These are phyloP conservation scores for Chlorella sp. DNA, from an alignment of 139 green algal species.

Conservation along the genomic window DNA sequence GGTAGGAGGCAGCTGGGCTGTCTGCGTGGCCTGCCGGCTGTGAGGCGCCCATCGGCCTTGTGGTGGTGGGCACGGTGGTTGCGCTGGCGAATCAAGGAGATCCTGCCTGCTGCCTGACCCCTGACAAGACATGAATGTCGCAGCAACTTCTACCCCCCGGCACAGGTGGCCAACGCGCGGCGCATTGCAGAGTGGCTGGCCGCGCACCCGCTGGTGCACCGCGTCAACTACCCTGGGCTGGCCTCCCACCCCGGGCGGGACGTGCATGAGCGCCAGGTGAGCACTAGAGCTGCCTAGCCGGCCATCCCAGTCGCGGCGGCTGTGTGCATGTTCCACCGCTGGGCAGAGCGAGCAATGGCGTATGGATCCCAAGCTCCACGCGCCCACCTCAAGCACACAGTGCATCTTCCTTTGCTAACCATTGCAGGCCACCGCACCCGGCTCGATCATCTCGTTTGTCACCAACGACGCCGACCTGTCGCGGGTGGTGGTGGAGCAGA, in stretches of 20 bases:
- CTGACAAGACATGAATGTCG: no score
- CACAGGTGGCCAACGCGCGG: conserved; percentile 38
- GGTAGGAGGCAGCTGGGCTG: neutral
- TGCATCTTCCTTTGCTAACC: neutral
- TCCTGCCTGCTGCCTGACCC: no score
- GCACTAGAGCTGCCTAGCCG: neutral
- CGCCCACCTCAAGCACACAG: neutral
- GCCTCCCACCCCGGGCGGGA: conserved; percentile 58
- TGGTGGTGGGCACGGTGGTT: no score
- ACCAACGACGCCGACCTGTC: conserved; percentile 66
- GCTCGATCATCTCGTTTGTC: conserved; percentile 88
- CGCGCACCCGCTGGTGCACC: conserved; percentile 83
- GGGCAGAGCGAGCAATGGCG: no score
- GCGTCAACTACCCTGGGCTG: conserved; percentile 93
- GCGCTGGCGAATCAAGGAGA: no score
- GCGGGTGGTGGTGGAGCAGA: conserved; percentile 82
- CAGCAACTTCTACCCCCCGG: conserved; percentile 16
- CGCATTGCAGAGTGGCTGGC: conserved; percentile 85
- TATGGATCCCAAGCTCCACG: no score
- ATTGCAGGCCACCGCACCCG: conserved; percentile 72
- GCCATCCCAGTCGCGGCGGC: neutral
- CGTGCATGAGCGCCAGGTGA: conserved; percentile 60
- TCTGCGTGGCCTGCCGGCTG: no score
- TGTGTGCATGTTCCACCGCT: neutral
- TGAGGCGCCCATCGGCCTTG: no score